A percentile compares a stretch with the other conserved stretches of the same genome.
Conservation (phyloP, 805 yeast species). For the Cyberlindnera maclurae region DNA sequence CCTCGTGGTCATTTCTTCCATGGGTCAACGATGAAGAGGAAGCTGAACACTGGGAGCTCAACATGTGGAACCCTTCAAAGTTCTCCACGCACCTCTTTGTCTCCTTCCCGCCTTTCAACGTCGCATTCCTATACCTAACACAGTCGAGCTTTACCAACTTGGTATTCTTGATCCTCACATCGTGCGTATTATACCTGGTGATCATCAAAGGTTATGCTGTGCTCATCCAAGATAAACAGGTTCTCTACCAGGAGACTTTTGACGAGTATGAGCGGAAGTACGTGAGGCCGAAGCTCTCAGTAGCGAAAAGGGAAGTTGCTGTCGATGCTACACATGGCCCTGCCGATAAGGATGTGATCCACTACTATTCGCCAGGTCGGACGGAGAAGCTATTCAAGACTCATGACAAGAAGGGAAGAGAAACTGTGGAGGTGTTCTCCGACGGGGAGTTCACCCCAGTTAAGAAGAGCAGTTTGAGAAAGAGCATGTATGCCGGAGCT, state of each 20-base stretch:
- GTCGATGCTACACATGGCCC: slow-evolving; percentile 47
- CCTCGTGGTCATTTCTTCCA: background rate
- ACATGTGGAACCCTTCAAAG: slow-evolving; percentile 62
- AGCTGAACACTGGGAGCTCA: slow-evolving; percentile 44
- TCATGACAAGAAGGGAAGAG: slow-evolving; percentile 34
- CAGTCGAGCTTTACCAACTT: slow-evolving; percentile 32
- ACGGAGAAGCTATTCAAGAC: slow-evolving; percentile 39
- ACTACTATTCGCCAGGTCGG: slow-evolving; percentile 26
- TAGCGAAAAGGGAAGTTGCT: slow-evolving; percentile 48
- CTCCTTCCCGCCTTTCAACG: slow-evolving; percentile 52
- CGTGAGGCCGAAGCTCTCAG: slow-evolving; percentile 50
- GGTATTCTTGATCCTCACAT: slow-evolving; percentile 30
- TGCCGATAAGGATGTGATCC: slow-evolving; percentile 13
- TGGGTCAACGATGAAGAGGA: slow-evolving; percentile 7
- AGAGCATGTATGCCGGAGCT: slow-evolving; percentile 5
- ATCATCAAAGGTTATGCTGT: slow-evolving; percentile 38
- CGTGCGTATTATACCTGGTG: slow-evolving; percentile 31
- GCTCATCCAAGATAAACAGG: slow-evolving; percentile 49
- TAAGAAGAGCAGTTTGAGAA: slow-evolving; percentile 11
- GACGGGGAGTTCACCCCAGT: slow-evolving; percentile 27
- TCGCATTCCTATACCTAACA: slow-evolving; percentile 34
- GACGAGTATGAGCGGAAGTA: slow-evolving; percentile 58
- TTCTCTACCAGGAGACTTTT: slow-evolving; percentile 51
- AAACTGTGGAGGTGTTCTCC: slow-evolving; percentile 25
- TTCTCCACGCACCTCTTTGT: slow-evolving; percentile 45